phyloP scores from a whole-genome alignment of 139 green algal species.

The Protoeuglena noctilucae region DNA sequence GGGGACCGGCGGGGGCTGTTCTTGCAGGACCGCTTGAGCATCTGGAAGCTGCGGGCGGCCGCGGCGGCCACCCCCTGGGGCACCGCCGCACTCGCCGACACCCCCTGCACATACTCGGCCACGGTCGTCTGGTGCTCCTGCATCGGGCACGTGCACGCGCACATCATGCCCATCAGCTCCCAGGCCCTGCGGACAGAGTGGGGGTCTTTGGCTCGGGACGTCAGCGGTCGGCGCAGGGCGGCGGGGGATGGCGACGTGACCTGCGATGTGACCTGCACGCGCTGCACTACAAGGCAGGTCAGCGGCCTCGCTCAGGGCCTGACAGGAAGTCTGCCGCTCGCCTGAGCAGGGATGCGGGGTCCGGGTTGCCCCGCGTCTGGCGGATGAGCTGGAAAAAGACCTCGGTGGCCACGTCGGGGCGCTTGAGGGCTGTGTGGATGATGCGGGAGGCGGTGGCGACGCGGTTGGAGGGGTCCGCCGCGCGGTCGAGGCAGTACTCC shows the following conservation, averaged over 20 bases:
- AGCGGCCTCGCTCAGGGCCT: too few species aligned
- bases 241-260: too few species aligned
- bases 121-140: not conserved
- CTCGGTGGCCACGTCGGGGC: conserved; percentile 82
- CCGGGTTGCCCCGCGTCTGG: conserved; percentile 70
- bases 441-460: conserved; percentile 17
- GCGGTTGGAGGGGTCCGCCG: too few species aligned
- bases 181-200: conserved; percentile 42
- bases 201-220: too few species aligned
- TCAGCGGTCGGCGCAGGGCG: too few species aligned
- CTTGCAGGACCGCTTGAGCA: conserved; percentile 76
- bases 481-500: not conserved
- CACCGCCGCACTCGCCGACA: conserved; percentile 5
- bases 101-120: conserved; percentile 56
- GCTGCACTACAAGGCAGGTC: too few species aligned
- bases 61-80: conserved; percentile 20
- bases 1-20: conserved; percentile 54
- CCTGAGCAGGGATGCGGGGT: conserved; percentile 10
- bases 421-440: conserved; percentile 69
- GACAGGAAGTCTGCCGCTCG: too few species aligned
- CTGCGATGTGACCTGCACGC: too few species aligned
- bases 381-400: conserved; percentile 76
- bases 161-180: conserved; percentile 61
- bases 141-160: too few species aligned
- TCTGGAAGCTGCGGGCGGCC: conserved; percentile 46